These are phyloP conservation scores for Pseudogymnoascus sp. DNA, from an alignment of 2,329 filamentous ascomycete genomes.

Conservation along the genomic window DNA sequence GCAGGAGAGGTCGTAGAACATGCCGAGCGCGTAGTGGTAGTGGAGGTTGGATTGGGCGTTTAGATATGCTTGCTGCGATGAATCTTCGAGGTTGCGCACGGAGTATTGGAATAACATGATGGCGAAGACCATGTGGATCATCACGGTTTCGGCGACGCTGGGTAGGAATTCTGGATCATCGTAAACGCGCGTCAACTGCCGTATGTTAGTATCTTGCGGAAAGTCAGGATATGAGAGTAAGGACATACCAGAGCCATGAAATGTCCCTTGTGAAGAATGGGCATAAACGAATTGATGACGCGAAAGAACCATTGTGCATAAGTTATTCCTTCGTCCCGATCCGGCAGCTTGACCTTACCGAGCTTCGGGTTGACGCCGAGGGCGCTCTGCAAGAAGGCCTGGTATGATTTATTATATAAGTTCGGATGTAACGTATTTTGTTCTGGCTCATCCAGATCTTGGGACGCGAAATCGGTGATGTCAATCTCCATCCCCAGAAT, in stretches of 20 bases:
- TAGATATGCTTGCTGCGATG: conserved; percentile 44
- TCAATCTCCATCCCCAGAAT: conserved; percentile 75
- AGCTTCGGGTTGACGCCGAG: conserved; percentile 51
- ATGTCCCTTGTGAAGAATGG: conserved; percentile 67
- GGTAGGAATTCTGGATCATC: conserved; percentile 58
- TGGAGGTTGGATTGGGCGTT: conserved; percentile 64
- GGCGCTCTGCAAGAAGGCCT: conserved; percentile 58
- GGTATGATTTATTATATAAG: conserved; percentile 63
- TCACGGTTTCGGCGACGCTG: conserved; percentile 55
- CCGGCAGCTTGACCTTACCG: conserved; percentile 50
- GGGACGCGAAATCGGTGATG: conserved; percentile 60
- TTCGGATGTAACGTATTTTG: conserved; percentile 35
- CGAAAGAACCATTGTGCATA: conserved; percentile 71
- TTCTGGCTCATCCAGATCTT: conserved; percentile 55
- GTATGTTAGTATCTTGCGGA: conserved; percentile 11
- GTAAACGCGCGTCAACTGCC: conserved; percentile 53
- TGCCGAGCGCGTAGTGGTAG: conserved; percentile 66
- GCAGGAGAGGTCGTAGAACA: conserved; percentile 55
- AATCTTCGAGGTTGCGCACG: conserved; percentile 52
- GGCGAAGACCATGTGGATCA: conserved; percentile 71
- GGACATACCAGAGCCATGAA: conserved; percentile 57
- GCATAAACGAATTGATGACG: conserved; percentile 62
- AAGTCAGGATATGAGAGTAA: not conserved
- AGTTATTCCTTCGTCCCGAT: conserved; percentile 53
- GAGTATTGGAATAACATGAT: conserved; percentile 71